Percentiles rank a stretch among this genome's conserved stretches.
Conservation (phyloP, 2,329 filamentous ascomycete genomes). For the Aspergillus transmontanensis region DNA sequence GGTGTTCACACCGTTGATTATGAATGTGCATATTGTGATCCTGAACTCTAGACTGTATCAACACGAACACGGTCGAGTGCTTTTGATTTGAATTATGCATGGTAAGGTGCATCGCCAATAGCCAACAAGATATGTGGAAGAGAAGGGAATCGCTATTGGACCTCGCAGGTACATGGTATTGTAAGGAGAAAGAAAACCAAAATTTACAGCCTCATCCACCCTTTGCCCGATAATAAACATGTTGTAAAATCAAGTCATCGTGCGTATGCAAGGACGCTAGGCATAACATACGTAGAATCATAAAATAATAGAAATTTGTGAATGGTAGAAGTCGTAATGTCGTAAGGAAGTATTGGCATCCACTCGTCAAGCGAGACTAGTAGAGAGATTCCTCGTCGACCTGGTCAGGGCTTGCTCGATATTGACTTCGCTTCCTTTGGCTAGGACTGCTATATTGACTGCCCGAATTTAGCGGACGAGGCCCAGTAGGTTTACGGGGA, state of each 20-base stretch:
- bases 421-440: constrained; percentile 39
- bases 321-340: constrained; percentile 18
- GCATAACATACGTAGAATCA: constrained; percentile 11
- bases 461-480: constrained; percentile 47
- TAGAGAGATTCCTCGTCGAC: constrained; percentile 43
- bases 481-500: constrained; percentile 51
- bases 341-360: constrained; percentile 19
- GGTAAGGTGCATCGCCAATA: constrained; percentile 2
- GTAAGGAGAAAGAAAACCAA: constrained; percentile 5
- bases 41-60: neutral
- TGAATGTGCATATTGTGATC: neutral
- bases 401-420: constrained; percentile 44
- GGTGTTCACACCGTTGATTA: neutral
- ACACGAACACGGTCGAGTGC: neutral
- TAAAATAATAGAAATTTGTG: constrained; percentile 6
- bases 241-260: constrained; percentile 5
- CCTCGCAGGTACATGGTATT: constrained; percentile 18
- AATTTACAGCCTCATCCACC: constrained; percentile 18
- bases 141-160: constrained; percentile 23
- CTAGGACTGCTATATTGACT: constrained; percentile 40
- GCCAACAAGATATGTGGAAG: constrained; percentile 15
- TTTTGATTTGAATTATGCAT: constrained; percentile 6
- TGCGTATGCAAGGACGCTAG: constrained; percentile 9
- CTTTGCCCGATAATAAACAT: constrained; percentile 14
- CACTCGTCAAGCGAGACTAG: constrained; percentile 16